Conservation (phyloP, 495 filamentous ascomycete species). For the Penicillium verhagenii region DNA sequence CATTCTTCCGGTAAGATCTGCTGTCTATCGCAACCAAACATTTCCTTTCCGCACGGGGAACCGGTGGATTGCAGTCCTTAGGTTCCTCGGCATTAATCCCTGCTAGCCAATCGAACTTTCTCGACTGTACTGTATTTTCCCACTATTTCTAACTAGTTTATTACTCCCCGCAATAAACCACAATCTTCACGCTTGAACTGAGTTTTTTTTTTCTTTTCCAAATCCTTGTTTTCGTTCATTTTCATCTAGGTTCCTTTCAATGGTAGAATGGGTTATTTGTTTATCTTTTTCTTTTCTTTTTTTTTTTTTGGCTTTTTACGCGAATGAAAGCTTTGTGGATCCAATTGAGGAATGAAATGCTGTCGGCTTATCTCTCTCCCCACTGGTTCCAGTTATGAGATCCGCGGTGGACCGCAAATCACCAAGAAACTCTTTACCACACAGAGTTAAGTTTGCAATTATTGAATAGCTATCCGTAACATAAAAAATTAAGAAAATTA, state of each 20-base stretch:
- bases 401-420: neutral
- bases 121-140: slow-evolving; percentile 3
- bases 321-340: slow-evolving; percentile 4
- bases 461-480: too few species aligned
- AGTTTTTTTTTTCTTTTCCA: neutral
- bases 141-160: neutral
- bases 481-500: too few species aligned
- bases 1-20: slow-evolving; percentile 21
- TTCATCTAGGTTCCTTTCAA: too few species aligned
- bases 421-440: neutral
- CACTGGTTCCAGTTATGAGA: slow-evolving; percentile 2
- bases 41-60: neutral
- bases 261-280: neutral
- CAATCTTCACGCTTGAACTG: slow-evolving; percentile 10
- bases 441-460: neutral
- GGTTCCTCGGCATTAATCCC: neutral
- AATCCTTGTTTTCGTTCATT: neutral
- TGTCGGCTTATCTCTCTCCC: neutral
- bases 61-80: neutral
- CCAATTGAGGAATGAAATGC: neutral
- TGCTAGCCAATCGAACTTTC: slow-evolving; percentile 19
- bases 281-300: neutral
- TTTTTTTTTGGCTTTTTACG: neutral
- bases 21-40: slow-evolving; percentile 12
- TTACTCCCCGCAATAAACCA: neutral